Conservation (phyloP, 805 yeast genomes). For the Lipomyces sp. region DNA sequence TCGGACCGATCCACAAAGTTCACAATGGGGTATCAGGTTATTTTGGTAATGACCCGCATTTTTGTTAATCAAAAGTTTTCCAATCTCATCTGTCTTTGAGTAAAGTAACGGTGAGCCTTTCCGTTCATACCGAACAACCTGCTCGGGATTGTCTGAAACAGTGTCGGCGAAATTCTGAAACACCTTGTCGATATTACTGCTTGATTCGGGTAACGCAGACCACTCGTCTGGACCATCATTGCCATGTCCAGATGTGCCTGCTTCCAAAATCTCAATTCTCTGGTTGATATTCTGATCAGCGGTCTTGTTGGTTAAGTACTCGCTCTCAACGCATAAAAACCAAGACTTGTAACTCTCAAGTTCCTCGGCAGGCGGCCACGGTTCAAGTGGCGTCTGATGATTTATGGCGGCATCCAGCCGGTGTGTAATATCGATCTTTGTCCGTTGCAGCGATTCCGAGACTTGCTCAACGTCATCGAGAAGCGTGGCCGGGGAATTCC, state of each 20-base stretch:
- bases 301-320: conserved; percentile 25
- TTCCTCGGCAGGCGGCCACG: conserved; percentile 24
- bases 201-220: conserved; percentile 37
- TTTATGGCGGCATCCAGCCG: background rate
- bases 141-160: conserved; percentile 81
- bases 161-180: conserved; percentile 79
- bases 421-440: conserved; percentile 3
- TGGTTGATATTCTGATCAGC: conserved; percentile 13
- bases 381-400: conserved; percentile 11
- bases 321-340: conserved; percentile 38
- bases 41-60: conserved; percentile 24
- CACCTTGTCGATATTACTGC: conserved; percentile 63
- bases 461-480: conserved; percentile 9
- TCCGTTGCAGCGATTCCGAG: conserved; percentile 6
- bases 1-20: conserved; percentile 56
- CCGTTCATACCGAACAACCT: conserved; percentile 82
- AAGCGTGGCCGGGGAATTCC: background rate
- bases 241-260: conserved; percentile 38
- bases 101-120: conserved; percentile 80
- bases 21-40: conserved; percentile 62
- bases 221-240: conserved; percentile 30
- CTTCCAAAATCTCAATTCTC: conserved; percentile 19
- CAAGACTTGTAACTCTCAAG: conserved; percentile 32
- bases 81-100: conserved; percentile 62
- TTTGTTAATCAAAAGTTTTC: conserved; percentile 48